A percentile compares a stretch with the other conserved stretches of the same genome.
Evolutionary conservation across 2,329 filamentous ascomycete species (phyloP).

Genomic region (Hypoxylon sp.): DNA sequence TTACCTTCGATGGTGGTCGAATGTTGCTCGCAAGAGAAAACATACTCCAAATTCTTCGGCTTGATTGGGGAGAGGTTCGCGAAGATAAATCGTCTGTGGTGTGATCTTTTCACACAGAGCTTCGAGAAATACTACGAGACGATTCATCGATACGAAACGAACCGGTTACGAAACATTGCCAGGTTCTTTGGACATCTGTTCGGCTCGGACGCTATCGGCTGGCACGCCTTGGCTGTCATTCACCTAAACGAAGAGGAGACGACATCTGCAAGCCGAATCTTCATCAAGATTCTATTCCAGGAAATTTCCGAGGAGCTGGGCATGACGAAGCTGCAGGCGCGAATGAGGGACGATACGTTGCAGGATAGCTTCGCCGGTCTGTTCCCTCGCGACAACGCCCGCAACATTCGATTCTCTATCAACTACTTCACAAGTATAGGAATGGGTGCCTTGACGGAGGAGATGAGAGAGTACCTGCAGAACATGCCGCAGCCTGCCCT

Average conservation of each 20-base stretch:
- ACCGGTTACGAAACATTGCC: conserved; percentile 91
- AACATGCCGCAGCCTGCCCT: conserved; percentile 87
- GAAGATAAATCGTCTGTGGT: conserved; percentile 95
- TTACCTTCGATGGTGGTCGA: conserved; percentile 97
- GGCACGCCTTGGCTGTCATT: conserved; percentile 86
- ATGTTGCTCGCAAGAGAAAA: conserved; percentile 94
- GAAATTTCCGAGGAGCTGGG: conserved; percentile 88
- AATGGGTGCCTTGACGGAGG: conserved; percentile 92
- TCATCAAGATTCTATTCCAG: conserved; percentile 97
- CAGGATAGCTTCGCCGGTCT: conserved; percentile 82
- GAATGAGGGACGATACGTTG: conserved; percentile 80
- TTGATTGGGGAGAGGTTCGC: conserved; percentile 93
- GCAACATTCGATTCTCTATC: conserved; percentile 95
- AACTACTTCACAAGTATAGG: conserved; percentile 99
- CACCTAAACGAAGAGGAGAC: conserved; percentile 97
- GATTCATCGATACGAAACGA: conserved; percentile 96
- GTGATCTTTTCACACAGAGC: conserved; percentile 86
- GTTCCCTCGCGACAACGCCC: conserved; percentile 87
- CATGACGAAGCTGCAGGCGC: conserved; percentile 77
- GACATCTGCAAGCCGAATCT: conserved; percentile 94
- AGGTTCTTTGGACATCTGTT: conserved; percentile 94
- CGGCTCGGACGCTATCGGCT: conserved; percentile 85
- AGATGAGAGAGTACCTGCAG: conserved; percentile 89
- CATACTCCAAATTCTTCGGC: conserved; percentile 97
- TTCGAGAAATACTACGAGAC: conserved; percentile 97